Base-by-base conservation (phyloP, 1,139 yeast species). In the Debaryomyces coudertii region DNA sequence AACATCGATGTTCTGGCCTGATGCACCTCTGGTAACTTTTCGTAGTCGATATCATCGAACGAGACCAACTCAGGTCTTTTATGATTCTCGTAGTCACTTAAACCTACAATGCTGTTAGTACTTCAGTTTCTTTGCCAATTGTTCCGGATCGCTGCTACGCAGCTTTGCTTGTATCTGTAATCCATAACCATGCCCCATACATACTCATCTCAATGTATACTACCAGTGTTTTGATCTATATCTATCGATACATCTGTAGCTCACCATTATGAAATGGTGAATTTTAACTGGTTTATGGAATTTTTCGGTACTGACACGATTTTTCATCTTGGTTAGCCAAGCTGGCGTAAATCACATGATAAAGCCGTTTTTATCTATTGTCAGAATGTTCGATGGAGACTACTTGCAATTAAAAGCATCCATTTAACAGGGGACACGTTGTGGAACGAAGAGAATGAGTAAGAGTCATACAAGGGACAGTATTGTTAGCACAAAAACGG, bases 21-120 rank as follows among this genome's bases (percentile, higher is more conserved):
- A 47, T 82, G 80, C 42, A 88, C 80, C 53, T 83, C 83, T 30
- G 73, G 68, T 51, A 79, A 76, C 66, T 87, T 83, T 57, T 78
- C 78, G 67, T 88, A 88, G 69, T 86, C 88, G 52, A 88, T 86
- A 56, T 85, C 90, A 68, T 88, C 95, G 61, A 88, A 88, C 34
- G 95, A 87, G 52, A 87, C 93, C 59, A 82, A 76, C 57, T 85
- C 89, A 44, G 89, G 85, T 69, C 89, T 80, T 58, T 70, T 68
- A 67, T 85, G 87, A 65, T 73, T 73, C 42, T 64, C 71, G 64
- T 74, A 75, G 52, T 65, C 64, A 50, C 66, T 66, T 56, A 72
- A 63, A 36, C 65, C 75, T 69, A 42, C 4, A 14, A 43, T 11
- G 5, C 8, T 16, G 39, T 44, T 44, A 40, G 43, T 35, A 44